A percentile compares a stretch with the other conserved stretches of the same genome.
These are phyloP conservation scores for Sequoiadendron giganteum DNA, from an alignment of 75 land plant species.

Conservation along the genomic window DNA sequence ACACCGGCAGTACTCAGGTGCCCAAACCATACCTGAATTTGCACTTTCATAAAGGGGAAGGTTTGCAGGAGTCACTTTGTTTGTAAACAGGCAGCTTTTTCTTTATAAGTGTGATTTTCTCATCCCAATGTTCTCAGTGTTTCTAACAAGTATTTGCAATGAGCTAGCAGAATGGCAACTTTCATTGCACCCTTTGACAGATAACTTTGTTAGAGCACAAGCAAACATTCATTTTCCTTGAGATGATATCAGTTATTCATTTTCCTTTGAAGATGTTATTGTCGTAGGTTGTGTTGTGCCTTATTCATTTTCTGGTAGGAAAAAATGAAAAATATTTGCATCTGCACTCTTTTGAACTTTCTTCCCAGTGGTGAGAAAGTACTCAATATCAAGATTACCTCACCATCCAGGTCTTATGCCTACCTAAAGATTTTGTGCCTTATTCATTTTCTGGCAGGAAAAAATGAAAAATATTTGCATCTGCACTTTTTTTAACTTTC, in stretches of 20 bases:
- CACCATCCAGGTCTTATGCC: too few relatives aligned
- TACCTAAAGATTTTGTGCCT: background rate
- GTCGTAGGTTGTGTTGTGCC: background rate
- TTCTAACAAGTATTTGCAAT: background rate
- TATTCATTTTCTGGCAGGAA: conserved; percentile 1
- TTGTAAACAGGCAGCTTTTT: too few relatives aligned
- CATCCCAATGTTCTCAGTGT: conserved; percentile 20
- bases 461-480: background rate
- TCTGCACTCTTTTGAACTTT: background rate
- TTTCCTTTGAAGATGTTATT: background rate
- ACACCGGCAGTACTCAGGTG: conserved; percentile 8
- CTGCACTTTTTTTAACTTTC: background rate
- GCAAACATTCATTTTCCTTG: background rate
- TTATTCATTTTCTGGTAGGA: background rate
- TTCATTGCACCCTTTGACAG: background rate
- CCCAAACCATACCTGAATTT: conserved; percentile 14
- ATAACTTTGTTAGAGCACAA: background rate
- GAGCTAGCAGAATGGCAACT: background rate
- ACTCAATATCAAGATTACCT: too few relatives aligned
- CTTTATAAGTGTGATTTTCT: background rate
- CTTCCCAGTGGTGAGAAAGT: background rate
- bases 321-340: background rate
- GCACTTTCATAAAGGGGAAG: background rate
- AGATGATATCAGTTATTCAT: background rate
- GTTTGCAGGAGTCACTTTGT: background rate